Evolutionary conservation across 305 asterid species (phyloP).

Genomic region (Petunia hybrid): DNA sequence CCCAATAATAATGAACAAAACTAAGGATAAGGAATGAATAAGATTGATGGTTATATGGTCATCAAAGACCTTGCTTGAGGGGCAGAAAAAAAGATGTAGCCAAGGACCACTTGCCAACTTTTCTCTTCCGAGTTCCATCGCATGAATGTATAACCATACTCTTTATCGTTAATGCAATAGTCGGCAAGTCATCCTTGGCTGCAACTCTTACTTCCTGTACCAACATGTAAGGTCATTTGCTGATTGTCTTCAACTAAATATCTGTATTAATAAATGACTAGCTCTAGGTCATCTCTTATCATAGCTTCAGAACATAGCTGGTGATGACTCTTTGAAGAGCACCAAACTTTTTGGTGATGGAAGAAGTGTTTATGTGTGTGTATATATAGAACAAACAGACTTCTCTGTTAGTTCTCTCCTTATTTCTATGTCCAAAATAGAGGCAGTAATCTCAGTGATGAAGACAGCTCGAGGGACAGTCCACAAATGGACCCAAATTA

Average conservation of each 20-base stretch:
- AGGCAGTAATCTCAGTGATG: background rate
- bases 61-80: conserved; percentile 29
- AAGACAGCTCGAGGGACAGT: conserved; percentile 24
- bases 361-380: background rate
- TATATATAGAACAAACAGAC: background rate
- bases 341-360: background rate
- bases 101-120: conserved; percentile 37
- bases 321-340: background rate
- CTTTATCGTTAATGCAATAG: background rate
- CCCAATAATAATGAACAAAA: too few species aligned
- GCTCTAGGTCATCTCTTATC: background rate
- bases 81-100: conserved; percentile 32
- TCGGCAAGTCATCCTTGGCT: conserved; percentile 41
- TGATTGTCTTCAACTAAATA: background rate
- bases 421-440: background rate
- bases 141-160: background rate
- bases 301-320: background rate
- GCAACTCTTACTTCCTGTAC: conserved; percentile 28
- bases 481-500: conserved; percentile 28
- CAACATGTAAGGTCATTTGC: conserved; percentile 32
- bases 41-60: background rate
- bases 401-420: background rate
- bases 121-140: background rate
- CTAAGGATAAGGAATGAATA: background rate
- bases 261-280: background rate